Evolutionary conservation across 23 red algal genomes (phyloP).

Genomic region (Rhodosorus marinus): DNA sequence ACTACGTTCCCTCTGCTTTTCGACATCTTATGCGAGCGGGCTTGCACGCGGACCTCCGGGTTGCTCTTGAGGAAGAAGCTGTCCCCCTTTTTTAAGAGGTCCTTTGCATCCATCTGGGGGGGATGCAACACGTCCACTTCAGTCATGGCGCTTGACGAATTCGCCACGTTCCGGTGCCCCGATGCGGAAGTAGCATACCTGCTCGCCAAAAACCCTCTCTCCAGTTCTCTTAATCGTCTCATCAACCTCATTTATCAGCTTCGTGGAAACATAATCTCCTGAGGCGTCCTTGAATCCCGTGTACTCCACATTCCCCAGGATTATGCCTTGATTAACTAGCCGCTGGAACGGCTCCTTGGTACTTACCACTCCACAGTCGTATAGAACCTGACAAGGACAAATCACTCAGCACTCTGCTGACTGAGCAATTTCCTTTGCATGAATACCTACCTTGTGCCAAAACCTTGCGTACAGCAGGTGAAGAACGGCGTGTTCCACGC

Average conservation of each 20-base stretch:
- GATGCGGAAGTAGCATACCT: no score
- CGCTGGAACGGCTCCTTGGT: slow-evolving; percentile 91
- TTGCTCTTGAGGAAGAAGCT: slow-evolving; percentile 30
- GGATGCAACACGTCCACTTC: no score
- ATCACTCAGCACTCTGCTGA: no score
- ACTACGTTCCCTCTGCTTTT: slow-evolving; percentile 97
- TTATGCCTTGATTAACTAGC: slow-evolving; percentile 99
- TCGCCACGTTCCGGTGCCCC: no score
- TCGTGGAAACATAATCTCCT: slow-evolving; percentile 12
- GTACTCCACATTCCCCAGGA: slow-evolving; percentile 79
- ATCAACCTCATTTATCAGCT: no score
- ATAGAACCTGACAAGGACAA: no score
- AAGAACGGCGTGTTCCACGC: slow-evolving; percentile 94
- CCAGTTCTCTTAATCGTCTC: no score
- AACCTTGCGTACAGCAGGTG: slow-evolving; percentile 95
- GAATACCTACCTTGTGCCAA: slow-evolving; percentile 99
- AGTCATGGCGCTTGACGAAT: no score
- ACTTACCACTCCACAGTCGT: slow-evolving; percentile 93
- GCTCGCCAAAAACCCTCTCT: no score
- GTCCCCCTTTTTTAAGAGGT: slow-evolving; percentile 49
- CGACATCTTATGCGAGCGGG: slow-evolving; percentile 95
- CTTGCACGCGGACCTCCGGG: slow-evolving; percentile 24
- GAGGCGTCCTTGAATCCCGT: slow-evolving; percentile 16
- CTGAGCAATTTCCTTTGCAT: no score
- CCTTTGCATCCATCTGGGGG: slow-evolving; percentile 26